These are phyloP conservation scores for Pyronema domesticum DNA, from an alignment of 495 filamentous ascomycete species.

Conservation along the genomic window DNA sequence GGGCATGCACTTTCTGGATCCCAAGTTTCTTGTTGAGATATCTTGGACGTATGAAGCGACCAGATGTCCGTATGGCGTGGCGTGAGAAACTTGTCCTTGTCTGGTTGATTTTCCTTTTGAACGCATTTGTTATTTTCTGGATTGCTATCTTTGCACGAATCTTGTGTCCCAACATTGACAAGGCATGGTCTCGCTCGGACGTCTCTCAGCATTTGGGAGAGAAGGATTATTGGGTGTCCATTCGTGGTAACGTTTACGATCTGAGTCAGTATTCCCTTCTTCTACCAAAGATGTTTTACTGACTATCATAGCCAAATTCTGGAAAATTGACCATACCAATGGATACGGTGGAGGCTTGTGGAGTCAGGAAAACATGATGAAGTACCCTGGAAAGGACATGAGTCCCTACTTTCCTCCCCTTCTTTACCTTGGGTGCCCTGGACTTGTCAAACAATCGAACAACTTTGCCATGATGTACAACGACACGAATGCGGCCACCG, in stretches of 20 bases:
- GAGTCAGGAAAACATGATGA: constrained; percentile 48
- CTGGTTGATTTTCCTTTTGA: constrained; percentile 62
- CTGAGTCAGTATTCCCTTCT: constrained; percentile 29
- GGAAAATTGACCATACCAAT: constrained; percentile 66
- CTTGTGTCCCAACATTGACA: constrained; percentile 80
- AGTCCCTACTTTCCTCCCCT: constrained; percentile 74
- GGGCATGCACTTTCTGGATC: constrained; percentile 86
- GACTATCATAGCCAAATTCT: constrained; percentile 45
- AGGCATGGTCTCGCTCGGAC: constrained; percentile 64
- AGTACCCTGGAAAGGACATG: constrained; percentile 57
- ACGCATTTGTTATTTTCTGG: constrained; percentile 75
- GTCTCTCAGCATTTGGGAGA: constrained; percentile 49
- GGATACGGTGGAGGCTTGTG: constrained; percentile 29
- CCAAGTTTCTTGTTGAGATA: constrained; percentile 66
- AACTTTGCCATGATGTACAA: constrained; percentile 40
- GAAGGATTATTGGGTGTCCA: constrained; percentile 74
- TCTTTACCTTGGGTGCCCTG: constrained; percentile 52
- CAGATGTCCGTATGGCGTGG: constrained; percentile 94
- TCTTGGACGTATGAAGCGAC: constrained; percentile 88
- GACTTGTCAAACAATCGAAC: constrained; percentile 37
- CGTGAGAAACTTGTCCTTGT: constrained; percentile 80
- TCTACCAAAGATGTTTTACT: neutral
- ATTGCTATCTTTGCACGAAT: constrained; percentile 73
- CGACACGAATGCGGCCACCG: constrained; percentile 30
- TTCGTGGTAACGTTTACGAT: constrained; percentile 82